A percentile compares a stretch with the other conserved stretches of the same genome.
Evolutionary conservation across 2,329 filamentous ascomycete genomes (phyloP).

Genomic region (Penicillium polonicum): DNA sequence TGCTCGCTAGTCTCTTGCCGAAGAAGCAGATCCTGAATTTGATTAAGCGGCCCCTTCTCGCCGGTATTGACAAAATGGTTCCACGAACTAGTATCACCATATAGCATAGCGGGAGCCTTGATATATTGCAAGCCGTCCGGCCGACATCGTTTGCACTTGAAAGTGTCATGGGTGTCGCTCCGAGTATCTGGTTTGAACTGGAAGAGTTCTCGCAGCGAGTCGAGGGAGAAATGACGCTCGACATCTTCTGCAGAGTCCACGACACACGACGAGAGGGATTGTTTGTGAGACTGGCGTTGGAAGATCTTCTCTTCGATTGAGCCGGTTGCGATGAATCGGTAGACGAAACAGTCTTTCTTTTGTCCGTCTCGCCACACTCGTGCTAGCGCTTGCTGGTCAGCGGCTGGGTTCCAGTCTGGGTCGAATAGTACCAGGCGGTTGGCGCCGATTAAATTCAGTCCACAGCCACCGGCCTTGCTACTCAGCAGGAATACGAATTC

Average conservation of each 20-base stretch:
- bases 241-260: slow-evolving; percentile 97
- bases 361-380: slow-evolving; percentile 98
- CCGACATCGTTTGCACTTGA: slow-evolving; percentile 95
- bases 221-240: slow-evolving; percentile 90
- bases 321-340: slow-evolving; percentile 97
- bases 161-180: slow-evolving; percentile 96
- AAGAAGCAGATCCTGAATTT: slow-evolving; percentile 87
- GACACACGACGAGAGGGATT: slow-evolving; percentile 91
- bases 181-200: slow-evolving; percentile 81
- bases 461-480: slow-evolving; percentile 94
- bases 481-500: slow-evolving; percentile 97
- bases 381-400: slow-evolving; percentile 93
- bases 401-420: slow-evolving; percentile 96
- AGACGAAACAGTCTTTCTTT: slow-evolving; percentile 99
- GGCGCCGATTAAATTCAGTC: slow-evolving; percentile 90
- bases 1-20: slow-evolving; percentile 77
- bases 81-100: slow-evolving; percentile 98
- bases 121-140: slow-evolving; percentile 82
- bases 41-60: slow-evolving; percentile 63
- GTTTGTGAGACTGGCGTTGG: slow-evolving; percentile 96
- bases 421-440: slow-evolving; percentile 96
- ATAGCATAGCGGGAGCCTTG: slow-evolving; percentile 92
- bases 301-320: slow-evolving; percentile 99
- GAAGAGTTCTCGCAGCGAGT: slow-evolving; percentile 88
- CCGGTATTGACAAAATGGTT: slow-evolving; percentile 89